Percentiles rank a stretch among this genome's conserved stretches.
Conservation (phyloP, 2,329 filamentous ascomycete genomes). For the Xylariaceae sp. region DNA sequence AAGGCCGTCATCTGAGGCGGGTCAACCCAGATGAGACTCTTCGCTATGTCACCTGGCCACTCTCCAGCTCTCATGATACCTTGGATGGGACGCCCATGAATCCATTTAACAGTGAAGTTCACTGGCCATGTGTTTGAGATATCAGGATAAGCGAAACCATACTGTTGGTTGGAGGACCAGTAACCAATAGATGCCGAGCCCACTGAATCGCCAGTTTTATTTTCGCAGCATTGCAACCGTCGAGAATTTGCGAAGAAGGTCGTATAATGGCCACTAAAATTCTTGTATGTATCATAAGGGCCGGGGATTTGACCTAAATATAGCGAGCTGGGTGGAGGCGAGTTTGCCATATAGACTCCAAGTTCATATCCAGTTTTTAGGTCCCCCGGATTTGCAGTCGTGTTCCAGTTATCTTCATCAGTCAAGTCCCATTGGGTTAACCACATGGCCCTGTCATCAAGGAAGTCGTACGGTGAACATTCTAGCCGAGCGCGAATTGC, state of each 20-base stretch:
- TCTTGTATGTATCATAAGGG: too few species aligned
- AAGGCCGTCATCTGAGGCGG: constrained; percentile 23
- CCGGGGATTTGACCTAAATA: too few species aligned
- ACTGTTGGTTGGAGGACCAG: constrained; percentile 20
- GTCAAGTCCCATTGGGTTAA: constrained; percentile 26
- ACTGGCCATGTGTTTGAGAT: neutral
- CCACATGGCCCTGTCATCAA: constrained; percentile 14
- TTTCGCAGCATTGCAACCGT: constrained; percentile 22
- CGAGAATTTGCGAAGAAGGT: constrained; percentile 16
- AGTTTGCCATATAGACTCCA: neutral
- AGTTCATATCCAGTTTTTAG: constrained; percentile 22
- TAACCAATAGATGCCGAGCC: constrained; percentile 20
- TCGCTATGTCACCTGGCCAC: neutral
- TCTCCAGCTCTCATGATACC: constrained; percentile 8
- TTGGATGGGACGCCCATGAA: constrained; percentile 20
- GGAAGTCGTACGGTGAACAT: constrained; percentile 21
- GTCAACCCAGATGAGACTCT: constrained; percentile 20
- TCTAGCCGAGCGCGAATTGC: constrained; percentile 24
- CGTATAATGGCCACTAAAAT: too few species aligned
- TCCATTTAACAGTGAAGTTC: constrained; percentile 29
- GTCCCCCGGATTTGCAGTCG: neutral
- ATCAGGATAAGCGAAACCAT: neutral
- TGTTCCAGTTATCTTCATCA: constrained; percentile 14
- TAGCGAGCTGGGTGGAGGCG: neutral
- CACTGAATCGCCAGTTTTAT: constrained; percentile 9